Evolutionary conservation across 257 asterid genomes (phyloP).

Genomic region (Penstemon davidsonii): DNA sequence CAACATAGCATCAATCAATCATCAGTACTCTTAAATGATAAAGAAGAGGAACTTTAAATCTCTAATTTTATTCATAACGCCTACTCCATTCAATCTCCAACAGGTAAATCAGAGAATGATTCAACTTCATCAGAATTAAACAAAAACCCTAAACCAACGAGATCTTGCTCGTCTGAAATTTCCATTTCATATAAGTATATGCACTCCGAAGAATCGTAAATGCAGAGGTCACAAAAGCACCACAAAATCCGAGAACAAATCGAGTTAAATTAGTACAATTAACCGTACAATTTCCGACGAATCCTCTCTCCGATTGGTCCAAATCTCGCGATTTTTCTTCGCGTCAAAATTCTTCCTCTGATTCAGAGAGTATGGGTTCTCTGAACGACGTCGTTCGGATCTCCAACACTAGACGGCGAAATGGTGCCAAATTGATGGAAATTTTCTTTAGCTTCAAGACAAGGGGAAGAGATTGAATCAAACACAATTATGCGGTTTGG

Average conservation of each 20-base stretch:
- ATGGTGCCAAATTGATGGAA: constrained; percentile 15
- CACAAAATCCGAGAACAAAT: constrained; percentile 22
- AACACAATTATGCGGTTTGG: constrained; percentile 26
- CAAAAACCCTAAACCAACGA: constrained; percentile 15
- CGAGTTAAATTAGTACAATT: constrained; percentile 16
- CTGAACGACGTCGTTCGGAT: constrained; percentile 28
- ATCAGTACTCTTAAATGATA: constrained; percentile 7
- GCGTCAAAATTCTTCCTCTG: not conserved
- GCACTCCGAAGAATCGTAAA: not conserved
- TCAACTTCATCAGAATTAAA: constrained; percentile 3
- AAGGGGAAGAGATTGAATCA: constrained; percentile 6
- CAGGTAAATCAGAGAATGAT: constrained; percentile 23
- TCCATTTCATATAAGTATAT: not conserved
- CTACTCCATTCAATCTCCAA: constrained; percentile 17
- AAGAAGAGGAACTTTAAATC: constrained; percentile 9
- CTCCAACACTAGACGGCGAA: constrained; percentile 17
- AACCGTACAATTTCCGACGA: constrained; percentile 9
- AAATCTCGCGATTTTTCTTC: constrained; percentile 29
- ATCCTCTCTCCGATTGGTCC: constrained; percentile 32
- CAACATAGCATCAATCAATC: constrained; percentile 19
- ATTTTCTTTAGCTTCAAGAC: constrained; percentile 22
- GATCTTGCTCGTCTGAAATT: constrained; percentile 32
- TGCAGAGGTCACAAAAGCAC: not conserved
- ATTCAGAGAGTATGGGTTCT: constrained; percentile 16
- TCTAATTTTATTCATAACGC: not conserved